phyloP scores from a whole-genome alignment of 192 early-diverging fungal species.

The Backusella tuberculispora region DNA sequence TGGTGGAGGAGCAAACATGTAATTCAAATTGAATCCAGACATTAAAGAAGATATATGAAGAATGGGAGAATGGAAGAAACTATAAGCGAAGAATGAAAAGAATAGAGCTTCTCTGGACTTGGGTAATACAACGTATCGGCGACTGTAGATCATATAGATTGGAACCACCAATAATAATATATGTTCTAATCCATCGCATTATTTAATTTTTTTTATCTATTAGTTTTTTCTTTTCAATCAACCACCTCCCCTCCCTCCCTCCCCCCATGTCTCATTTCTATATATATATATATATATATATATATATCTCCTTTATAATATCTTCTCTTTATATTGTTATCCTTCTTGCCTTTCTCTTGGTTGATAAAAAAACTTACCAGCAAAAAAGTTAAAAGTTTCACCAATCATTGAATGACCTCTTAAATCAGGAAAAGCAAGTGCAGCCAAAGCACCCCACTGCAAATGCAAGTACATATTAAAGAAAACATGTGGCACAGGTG shows the following conservation, averaged over 20 bases:
- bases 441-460: constrained; percentile 56
- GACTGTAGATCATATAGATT: constrained; percentile 55
- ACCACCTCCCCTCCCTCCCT: not conserved
- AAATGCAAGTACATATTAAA: constrained; percentile 60
- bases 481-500: constrained; percentile 44
- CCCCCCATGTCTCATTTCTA: no score
- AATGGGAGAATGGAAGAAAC: constrained; percentile 54
- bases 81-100: constrained; percentile 53
- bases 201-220: not conserved
- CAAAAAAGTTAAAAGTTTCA: constrained; percentile 57
- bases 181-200: constrained; percentile 40
- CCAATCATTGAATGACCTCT: constrained; percentile 48
- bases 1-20: constrained; percentile 54
- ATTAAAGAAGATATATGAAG: constrained; percentile 46
- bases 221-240: not conserved
- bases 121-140: constrained; percentile 55
- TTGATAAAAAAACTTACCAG: constrained; percentile 37
- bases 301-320: not conserved
- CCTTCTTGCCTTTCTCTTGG: not conserved
- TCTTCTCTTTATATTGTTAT: not conserved
- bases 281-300: no score
- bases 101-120: constrained; percentile 47
- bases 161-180: constrained; percentile 50
- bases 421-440: constrained; percentile 54
- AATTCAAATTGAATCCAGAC: constrained; percentile 53